Evolutionary conservation across 371 early-diverging fungal genomes (phyloP).

Genomic region (Circinella minor): DNA sequence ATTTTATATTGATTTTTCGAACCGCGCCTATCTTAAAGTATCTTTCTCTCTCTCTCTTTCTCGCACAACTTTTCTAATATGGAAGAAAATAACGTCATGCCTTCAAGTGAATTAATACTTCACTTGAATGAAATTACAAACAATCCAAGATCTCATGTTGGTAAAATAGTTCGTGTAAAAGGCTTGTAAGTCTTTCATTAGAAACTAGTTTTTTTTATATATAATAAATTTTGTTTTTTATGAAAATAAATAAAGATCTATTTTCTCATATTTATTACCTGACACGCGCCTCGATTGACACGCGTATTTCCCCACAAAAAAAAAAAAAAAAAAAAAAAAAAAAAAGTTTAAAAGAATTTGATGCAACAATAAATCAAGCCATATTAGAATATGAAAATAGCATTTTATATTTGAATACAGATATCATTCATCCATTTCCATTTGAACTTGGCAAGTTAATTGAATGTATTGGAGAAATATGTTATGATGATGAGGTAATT

Average conservation of each 20-base stretch:
- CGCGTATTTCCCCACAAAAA: background rate
- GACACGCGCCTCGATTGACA: no score
- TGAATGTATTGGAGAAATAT: slow-evolving; percentile 19
- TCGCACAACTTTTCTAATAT: background rate
- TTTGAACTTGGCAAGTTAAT: slow-evolving; percentile 6
- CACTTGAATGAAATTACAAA: slow-evolving; percentile 10
- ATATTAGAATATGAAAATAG: slow-evolving; percentile 15
- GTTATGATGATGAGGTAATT: background rate
- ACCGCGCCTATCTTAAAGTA: background rate
- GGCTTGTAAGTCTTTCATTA: slow-evolving; percentile 14
- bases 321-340: background rate
- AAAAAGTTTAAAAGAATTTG: slow-evolving; percentile 2
- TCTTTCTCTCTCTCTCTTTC: background rate
- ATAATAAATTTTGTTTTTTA: background rate
- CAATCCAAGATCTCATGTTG: slow-evolving; percentile 10
- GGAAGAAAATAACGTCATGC: background rate
- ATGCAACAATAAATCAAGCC: slow-evolving; percentile 12
- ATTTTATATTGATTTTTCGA: background rate
- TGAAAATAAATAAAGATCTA: background rate
- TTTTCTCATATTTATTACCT: background rate
- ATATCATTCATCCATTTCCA: slow-evolving; percentile 12
- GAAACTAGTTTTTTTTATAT: background rate
- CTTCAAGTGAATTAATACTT: slow-evolving; percentile 12
- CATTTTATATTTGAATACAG: slow-evolving; percentile 7
- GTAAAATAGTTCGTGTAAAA: slow-evolving; percentile 11